Base-by-base conservation (phyloP, 441 rosid genomes). In the Erodium texanum region DNA sequence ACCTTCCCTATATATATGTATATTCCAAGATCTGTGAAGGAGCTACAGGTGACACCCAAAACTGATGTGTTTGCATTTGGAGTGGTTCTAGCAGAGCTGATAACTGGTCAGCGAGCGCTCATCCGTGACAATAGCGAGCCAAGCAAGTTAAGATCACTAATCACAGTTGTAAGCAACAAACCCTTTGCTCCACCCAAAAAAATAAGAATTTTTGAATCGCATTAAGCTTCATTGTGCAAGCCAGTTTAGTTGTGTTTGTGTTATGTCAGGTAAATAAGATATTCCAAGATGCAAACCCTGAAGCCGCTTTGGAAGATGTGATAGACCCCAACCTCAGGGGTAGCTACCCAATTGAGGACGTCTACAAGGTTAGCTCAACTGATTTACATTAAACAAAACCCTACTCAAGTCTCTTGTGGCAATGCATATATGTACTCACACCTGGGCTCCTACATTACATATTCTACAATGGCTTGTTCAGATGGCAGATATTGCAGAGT, bases 41-140 rank as follows among this genome's bases (percentile, higher is more conserved):
- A 82, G 82, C 82, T 84, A 8, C 90, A 86, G 70, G 87, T 84
- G 75, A 88, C 86, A 45, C 66, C 87, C 14, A 88, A 86, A 73
- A 81, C 85, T 14, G 89, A 88, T 66, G 89, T 84, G 18, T 86
- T 84, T 72, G 85, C 86, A 45, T 88, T 84, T 38, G 89, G 87
- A 62, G 90, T 88, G 72, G 86, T 86, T 62, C 75, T 84, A 32
- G 87, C 83, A 8, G 93, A 86, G 84, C 84, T 88, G 65, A 84
- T 86, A 70, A 86, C 90, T 0, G 87, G 89, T 18, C 82, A 81
- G 38, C 85, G 83, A 10, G 93, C 90, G 10, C 79, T 86, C 19
- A 56, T 76, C 62, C 89, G 82, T 0, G 89, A 86, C 73, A 73
- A 71, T 48, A 56, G 70, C n/a, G 82, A 88, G 68, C 81, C 86